These are phyloP conservation scores for Amauroascus niger DNA, from an alignment of 2,329 filamentous ascomycete genomes.

Conservation along the genomic window DNA sequence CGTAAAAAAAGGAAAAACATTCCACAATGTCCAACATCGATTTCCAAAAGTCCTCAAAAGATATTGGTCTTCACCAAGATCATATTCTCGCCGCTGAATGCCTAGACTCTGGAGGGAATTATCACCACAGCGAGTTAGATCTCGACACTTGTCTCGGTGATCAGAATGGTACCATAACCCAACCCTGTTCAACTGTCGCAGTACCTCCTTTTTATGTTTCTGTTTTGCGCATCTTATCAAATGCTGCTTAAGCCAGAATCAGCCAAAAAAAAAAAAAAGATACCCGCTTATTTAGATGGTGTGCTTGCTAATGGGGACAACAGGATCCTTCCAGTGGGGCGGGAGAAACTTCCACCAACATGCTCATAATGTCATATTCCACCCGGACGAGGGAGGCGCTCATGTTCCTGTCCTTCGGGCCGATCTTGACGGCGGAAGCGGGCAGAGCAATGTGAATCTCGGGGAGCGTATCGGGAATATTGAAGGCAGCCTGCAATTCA, in stretches of 20 bases:
- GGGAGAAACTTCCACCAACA: not conserved
- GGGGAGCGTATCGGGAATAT: conserved; percentile 1
- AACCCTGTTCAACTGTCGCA: not conserved
- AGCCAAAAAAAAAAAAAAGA: too few species aligned
- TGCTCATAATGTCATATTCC: conserved; percentile 2
- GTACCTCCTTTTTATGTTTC: not conserved
- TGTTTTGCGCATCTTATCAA: not conserved
- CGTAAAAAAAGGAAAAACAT: not conserved
- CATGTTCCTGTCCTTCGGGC: conserved; percentile 2
- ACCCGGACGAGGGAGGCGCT: not conserved
- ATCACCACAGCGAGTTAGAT: not conserved
- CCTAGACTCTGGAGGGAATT: not conserved
- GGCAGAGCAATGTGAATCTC: conserved; percentile 2
- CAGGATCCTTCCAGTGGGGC: not conserved
- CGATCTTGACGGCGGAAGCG: not conserved
- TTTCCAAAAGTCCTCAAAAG: not conserved
- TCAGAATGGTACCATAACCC: not conserved
- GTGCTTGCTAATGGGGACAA: not conserved
- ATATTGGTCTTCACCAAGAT: not conserved
- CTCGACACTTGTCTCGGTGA: not conserved
- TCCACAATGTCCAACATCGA: not conserved
- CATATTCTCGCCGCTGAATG: conserved; percentile 4
- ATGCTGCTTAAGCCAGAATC: not conserved
- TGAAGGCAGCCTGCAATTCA: not conserved
- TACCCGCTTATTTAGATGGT: not conserved